Base-by-base conservation (phyloP, 805 yeast species). In the Lachancea sp. region DNA sequence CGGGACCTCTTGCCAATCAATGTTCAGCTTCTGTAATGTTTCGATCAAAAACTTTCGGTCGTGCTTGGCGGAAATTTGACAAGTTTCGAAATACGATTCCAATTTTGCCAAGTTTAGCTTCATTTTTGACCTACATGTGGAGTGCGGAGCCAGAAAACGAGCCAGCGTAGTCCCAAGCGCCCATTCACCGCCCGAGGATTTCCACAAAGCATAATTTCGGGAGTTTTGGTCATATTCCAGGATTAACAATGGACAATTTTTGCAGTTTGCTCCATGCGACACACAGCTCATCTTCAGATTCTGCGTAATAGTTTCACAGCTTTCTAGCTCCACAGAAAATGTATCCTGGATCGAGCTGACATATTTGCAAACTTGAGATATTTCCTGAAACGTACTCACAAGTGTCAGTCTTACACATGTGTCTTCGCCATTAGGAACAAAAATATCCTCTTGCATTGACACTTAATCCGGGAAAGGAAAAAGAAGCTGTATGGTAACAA, bases 231-330 rank as follows among this genome's bases (percentile, higher is more conserved):
- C 56, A 32, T 49, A 62, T 32, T 60, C 65, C 7, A 62, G 42
- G 22, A 62, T 51, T 38, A 51, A 62, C 34, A 54, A 54, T 2
- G 62, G 64, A n/a, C 47, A 44, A 11, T 47, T 44, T 25, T 44
- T 45, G 19, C 47, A 44, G n/a, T n/a, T n/a, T 22, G 38, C 41
- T 5, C 46, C 41, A 27, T 49, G 49, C 1, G 56, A 50, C 13
- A 38, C 45, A 38, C 59, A 54, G 16, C 39, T 38, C 29, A 61
- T 44, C 44, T 59, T 60, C 38, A 62, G 49, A 47, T 60, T 62
- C 17, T 56, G 59, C 3, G 66, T 59, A 18, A 59, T 57, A 9
- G 65, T 62, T 41, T 52, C 60, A 7, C 50, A 46, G 8, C 54
- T 38, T 12, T 46, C 48, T 18, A 62, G 54, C 42, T 59, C 57